A percentile compares a stretch with the other conserved stretches of the same genome.
phyloP scores from a whole-genome alignment of 2,329 filamentous ascomycete species.

The Ophiosphaerella narmari region DNA sequence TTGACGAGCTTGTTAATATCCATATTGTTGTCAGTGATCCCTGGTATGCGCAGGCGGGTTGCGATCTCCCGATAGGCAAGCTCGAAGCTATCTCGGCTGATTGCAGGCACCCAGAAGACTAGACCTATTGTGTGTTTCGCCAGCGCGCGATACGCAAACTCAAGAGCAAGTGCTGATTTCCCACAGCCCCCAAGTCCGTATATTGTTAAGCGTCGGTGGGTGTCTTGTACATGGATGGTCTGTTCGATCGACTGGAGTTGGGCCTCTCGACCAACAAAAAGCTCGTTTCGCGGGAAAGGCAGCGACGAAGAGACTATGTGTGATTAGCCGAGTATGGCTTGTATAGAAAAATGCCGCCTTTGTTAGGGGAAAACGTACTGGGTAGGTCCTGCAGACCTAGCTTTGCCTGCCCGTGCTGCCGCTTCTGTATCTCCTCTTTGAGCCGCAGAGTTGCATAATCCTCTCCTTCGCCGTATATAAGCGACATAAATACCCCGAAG shows the following conservation, averaged over 20 bases:
- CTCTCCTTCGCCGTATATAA: conserved; percentile 14
- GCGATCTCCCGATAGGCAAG: conserved; percentile 20
- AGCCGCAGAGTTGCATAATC: conserved; percentile 16
- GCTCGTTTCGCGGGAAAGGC: conserved; percentile 16
- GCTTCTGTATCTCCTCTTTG: conserved; percentile 16
- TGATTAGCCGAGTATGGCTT: not conserved
- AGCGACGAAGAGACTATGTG: conserved; percentile 12
- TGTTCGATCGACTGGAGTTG: conserved; percentile 15
- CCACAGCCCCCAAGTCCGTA: conserved; percentile 20
- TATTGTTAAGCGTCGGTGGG: conserved; percentile 14
- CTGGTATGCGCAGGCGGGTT: conserved; percentile 16
- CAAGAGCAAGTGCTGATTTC: conserved; percentile 31
- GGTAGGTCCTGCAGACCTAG: not conserved
- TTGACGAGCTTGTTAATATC: conserved; percentile 48
- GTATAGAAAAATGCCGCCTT: no score
- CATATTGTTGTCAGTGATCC: conserved; percentile 30
- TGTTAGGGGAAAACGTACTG: no score
- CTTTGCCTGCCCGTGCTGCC: conserved; percentile 10
- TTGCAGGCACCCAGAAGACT: conserved; percentile 24
- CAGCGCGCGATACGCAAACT: conserved; percentile 45
- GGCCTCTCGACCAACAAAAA: conserved; percentile 16
- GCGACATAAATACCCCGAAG: conserved; percentile 20
- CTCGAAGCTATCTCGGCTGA: conserved; percentile 29
- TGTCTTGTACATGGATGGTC: conserved; percentile 5
- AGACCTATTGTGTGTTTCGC: conserved; percentile 20